phyloP scores from a whole-genome alignment of 768 basidiomycete genomes.

The Termitomyces sp. region DNA sequence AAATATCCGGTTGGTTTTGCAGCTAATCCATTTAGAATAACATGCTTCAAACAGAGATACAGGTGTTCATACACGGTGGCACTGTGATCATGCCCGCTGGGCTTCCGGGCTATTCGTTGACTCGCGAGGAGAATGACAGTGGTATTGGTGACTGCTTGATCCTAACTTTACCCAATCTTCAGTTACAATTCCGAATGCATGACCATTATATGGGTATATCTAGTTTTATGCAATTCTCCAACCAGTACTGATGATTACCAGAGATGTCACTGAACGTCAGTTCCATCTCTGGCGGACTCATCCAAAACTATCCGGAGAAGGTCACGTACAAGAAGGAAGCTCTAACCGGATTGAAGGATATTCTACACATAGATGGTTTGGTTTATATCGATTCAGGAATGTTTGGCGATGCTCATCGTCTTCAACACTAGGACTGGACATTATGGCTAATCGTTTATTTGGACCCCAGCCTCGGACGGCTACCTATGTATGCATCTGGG shows the following conservation, averaged over 20 bases:
- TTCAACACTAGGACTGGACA: conserved; percentile 58
- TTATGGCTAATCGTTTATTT: conserved; percentile 84
- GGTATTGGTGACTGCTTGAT: conserved; percentile 55
- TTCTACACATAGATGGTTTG: conserved; percentile 53
- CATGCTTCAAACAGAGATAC: conserved; percentile 72
- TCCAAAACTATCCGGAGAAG: conserved; percentile 45
- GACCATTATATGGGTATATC: conserved; percentile 80
- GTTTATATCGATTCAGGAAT: not conserved
- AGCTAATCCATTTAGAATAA: conserved; percentile 58
- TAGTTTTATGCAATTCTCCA: not conserved
- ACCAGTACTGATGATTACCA: conserved; percentile 24
- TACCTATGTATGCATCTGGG: conserved; percentile 94
- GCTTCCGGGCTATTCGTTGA: conserved; percentile 58
- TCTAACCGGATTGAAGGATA: conserved; percentile 22
- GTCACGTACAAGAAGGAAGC: conserved; percentile 26
- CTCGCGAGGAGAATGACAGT: conserved; percentile 25
- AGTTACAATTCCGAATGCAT: conserved; percentile 75
- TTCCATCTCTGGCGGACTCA: conserved; percentile 53
- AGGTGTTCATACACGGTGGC: conserved; percentile 49
- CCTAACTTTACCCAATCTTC: conserved; percentile 63
- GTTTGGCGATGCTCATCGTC: not conserved
- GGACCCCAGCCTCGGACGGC: conserved; percentile 83
- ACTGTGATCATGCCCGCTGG: conserved; percentile 65
- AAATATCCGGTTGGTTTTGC: not conserved
- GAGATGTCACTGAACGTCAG: conserved; percentile 79